Percentiles rank a stretch among this genome's conserved stretches.
Evolutionary conservation across 352 stramenopile genomes (phyloP).

Genomic region (Phytophthora tubulina): DNA sequence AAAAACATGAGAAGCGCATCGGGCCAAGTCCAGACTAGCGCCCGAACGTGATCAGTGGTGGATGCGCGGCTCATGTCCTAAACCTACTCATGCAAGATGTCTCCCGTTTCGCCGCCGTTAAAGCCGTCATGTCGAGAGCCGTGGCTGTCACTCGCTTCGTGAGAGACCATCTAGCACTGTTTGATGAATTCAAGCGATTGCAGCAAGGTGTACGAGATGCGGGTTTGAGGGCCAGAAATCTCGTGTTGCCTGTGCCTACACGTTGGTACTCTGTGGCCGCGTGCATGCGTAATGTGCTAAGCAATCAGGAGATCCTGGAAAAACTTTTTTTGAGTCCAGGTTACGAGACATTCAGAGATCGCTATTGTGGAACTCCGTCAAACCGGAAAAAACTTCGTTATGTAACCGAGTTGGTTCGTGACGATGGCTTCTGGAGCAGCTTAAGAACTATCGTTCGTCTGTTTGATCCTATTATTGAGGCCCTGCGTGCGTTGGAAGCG

Average conservation of each 20-base stretch:
- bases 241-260: background rate
- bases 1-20: too few relatives aligned
- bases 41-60: background rate
- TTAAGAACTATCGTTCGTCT: conserved; percentile 1
- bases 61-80: background rate
- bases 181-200: conserved; percentile 1
- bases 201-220: background rate
- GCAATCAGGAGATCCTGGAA: background rate
- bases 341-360: background rate
- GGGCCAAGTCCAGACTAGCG: background rate
- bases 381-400: background rate
- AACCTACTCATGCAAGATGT: conserved; percentile 1
- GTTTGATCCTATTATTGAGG: background rate
- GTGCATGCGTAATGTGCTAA: background rate
- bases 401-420: background rate
- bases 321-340: background rate
- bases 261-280: background rate
- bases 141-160: background rate
- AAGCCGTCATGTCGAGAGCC: background rate
- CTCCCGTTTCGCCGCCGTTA: background rate
- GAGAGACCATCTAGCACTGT: background rate
- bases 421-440: conserved; percentile 6
- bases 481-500: background rate
- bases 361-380: background rate
- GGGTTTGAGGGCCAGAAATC: background rate